phyloP scores from a whole-genome alignment of 306 rosid genomes.

The Macrotyloma uniflorum region DNA sequence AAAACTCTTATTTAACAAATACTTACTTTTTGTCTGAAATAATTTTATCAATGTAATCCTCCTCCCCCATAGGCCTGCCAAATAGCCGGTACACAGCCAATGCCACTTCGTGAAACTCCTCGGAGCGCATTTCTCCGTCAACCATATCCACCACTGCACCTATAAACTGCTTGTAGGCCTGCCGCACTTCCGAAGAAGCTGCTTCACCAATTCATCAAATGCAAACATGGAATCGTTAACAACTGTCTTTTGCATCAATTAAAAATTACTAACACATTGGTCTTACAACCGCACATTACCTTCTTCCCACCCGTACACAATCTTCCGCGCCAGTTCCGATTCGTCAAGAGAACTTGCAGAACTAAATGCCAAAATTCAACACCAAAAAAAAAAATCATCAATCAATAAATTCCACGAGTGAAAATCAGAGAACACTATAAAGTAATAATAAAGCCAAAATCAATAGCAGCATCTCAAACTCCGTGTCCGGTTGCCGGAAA shows the following conservation, averaged over 20 bases:
- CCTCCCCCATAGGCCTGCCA: slow-evolving; percentile 42
- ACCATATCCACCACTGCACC: slow-evolving; percentile 81
- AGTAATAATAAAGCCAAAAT: slow-evolving; percentile 9
- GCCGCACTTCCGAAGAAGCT: slow-evolving; percentile 56
- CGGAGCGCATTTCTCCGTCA: slow-evolving; percentile 83
- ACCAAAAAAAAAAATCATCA: neutral
- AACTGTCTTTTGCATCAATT: neutral
- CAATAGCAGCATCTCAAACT: neutral
- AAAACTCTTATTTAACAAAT: neutral
- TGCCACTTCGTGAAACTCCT: slow-evolving; percentile 84
- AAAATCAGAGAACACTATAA: neutral
- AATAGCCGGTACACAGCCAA: slow-evolving; percentile 37
- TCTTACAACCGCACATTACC: slow-evolving; percentile 40
- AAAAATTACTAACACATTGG: neutral
- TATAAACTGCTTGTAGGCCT: slow-evolving; percentile 66
- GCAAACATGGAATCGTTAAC: slow-evolving; percentile 15
- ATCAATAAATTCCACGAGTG: neutral
- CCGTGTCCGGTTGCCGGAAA: neutral
- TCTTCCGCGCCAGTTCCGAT: slow-evolving; percentile 53
- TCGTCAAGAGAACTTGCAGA: slow-evolving; percentile 54
- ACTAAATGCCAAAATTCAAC: slow-evolving; percentile 32
- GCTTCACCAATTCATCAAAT: slow-evolving; percentile 42
- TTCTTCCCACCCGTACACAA: slow-evolving; percentile 53
- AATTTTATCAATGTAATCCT: slow-evolving; percentile 37
- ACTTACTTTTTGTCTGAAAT: slow-evolving; percentile 58